These are phyloP conservation scores for Schwanniomyces occidentalis DNA, from an alignment of 805 yeast species.

Conservation along the genomic window DNA sequence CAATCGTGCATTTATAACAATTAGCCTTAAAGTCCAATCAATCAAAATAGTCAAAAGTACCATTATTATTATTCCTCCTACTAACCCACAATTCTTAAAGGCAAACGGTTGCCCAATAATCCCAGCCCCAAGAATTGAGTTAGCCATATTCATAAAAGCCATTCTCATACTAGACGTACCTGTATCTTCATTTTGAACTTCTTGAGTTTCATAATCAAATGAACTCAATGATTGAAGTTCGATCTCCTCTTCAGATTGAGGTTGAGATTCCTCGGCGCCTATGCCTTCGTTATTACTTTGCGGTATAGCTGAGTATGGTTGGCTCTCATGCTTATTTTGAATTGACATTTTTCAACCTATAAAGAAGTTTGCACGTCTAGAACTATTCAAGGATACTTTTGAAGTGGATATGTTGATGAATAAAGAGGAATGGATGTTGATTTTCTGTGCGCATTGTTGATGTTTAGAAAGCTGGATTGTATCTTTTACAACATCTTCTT, in stretches of 20 bases:
- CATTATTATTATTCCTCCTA: slow-evolving; percentile 69
- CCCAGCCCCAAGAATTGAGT: slow-evolving; percentile 93
- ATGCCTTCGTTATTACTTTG: not conserved
- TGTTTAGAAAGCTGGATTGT: too few relatives aligned
- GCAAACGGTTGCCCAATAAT: slow-evolving; percentile 94
- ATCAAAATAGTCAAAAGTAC: slow-evolving; percentile 63
- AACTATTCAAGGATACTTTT: too few relatives aligned
- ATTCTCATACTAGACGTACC: slow-evolving; percentile 55
- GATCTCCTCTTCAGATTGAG: slow-evolving; percentile 7
- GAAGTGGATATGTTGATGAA: too few relatives aligned
- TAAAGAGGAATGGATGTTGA: too few relatives aligned
- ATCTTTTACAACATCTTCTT: too few relatives aligned
- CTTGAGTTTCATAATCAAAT: slow-evolving; percentile 5
- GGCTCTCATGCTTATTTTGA: slow-evolving; percentile 1
- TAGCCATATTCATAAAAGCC: slow-evolving; percentile 98
- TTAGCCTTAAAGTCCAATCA: slow-evolving; percentile 83
- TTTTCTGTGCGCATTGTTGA: too few relatives aligned
- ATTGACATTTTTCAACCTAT: too few relatives aligned
- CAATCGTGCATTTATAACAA: slow-evolving; percentile 78
- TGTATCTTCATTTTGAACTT: slow-evolving; percentile 13
- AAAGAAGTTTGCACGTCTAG: too few relatives aligned
- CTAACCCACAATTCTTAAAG: slow-evolving; percentile 72
- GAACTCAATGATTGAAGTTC: slow-evolving; percentile 8
- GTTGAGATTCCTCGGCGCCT: not conserved
- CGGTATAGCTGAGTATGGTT: slow-evolving; percentile 7